Evolutionary conservation across 2,329 filamentous ascomycete species (phyloP).

Genomic region (Pseudogymnoascus sp.): DNA sequence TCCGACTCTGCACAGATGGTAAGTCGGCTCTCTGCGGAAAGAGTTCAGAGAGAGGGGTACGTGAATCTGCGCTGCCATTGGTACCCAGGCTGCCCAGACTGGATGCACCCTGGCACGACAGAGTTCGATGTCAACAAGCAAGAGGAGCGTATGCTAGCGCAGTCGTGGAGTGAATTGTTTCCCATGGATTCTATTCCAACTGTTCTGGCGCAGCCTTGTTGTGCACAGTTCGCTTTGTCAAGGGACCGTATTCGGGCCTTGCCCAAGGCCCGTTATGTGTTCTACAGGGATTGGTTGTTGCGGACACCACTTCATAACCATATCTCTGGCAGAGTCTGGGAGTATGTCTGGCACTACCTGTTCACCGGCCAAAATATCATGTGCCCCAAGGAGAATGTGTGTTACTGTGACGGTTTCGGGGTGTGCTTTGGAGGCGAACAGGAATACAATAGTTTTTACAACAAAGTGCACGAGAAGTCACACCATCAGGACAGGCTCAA

Average conservation of each 20-base stretch:
- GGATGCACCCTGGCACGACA: constrained; percentile 42
- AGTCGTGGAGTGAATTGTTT: constrained; percentile 41
- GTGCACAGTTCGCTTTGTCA: constrained; percentile 57
- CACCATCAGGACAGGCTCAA: constrained; percentile 5
- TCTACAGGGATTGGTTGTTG: constrained; percentile 52
- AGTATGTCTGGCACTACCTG: constrained; percentile 54
- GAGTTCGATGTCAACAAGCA: constrained; percentile 36
- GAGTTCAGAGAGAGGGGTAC: constrained; percentile 46
- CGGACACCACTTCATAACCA: constrained; percentile 45
- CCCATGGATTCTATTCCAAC: constrained; percentile 39
- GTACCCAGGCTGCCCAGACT: constrained; percentile 51
- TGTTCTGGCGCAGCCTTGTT: constrained; percentile 50
- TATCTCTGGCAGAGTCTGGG: constrained; percentile 52
- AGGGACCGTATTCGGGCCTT: constrained; percentile 42
- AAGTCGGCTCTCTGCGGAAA: constrained; percentile 19
- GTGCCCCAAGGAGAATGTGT: constrained; percentile 23
- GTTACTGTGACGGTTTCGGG: constrained; percentile 28
- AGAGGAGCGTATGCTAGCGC: constrained; percentile 39
- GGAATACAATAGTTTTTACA: constrained; percentile 21
- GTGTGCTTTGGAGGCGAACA: constrained; percentile 26
- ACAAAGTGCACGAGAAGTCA: constrained; percentile 12
- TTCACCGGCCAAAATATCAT: constrained; percentile 22
- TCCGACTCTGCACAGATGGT: constrained; percentile 20
- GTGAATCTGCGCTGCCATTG: constrained; percentile 54
- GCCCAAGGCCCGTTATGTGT: constrained; percentile 45